Evolutionary conservation across 1,139 yeast genomes (phyloP).

Genomic region (Hyphopichia burtonii): DNA sequence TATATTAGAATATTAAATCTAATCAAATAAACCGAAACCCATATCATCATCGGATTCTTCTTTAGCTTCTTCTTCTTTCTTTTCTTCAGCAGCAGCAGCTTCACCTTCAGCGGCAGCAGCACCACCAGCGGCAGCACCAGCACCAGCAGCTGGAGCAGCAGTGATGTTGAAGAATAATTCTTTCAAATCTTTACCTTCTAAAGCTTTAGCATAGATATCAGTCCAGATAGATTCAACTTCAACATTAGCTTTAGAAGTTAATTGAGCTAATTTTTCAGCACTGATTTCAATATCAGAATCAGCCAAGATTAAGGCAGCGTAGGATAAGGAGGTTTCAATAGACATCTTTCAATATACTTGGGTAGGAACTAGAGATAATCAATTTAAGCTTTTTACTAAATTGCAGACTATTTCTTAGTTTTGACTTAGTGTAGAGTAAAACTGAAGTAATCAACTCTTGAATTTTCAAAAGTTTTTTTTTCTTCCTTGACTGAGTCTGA

Average conservation of each 20-base stretch:
- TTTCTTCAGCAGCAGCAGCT: slow-evolving; percentile 54
- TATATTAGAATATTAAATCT: slow-evolving; percentile 21
- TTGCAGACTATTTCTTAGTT: slow-evolving; percentile 74
- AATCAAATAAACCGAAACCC: slow-evolving; percentile 88
- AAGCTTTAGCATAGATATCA: slow-evolving; percentile 78
- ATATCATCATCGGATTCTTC: slow-evolving; percentile 71
- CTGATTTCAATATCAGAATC: slow-evolving; percentile 80
- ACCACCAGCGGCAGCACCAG: slow-evolving; percentile 55
- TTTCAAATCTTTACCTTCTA: slow-evolving; percentile 74
- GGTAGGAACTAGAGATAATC: slow-evolving; percentile 43
- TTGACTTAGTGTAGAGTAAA: slow-evolving; percentile 2
- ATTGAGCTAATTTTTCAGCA: slow-evolving; percentile 70
- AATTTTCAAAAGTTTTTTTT: not conserved
- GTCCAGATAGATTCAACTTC: slow-evolving; percentile 68
- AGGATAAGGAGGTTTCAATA: slow-evolving; percentile 79
- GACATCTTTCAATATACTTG: slow-evolving; percentile 46
- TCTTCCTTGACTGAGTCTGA: not conserved
- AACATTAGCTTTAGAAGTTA: slow-evolving; percentile 52
- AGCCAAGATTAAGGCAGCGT: slow-evolving; percentile 87
- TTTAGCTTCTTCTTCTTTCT: slow-evolving; percentile 50
- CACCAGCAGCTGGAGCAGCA: slow-evolving; percentile 67
- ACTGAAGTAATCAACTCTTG: not conserved
- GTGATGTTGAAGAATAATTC: slow-evolving; percentile 75
- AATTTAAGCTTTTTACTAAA: slow-evolving; percentile 45
- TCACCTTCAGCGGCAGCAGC: slow-evolving; percentile 59